Evolutionary conservation across 768 basidiomycete species (phyloP), one percentile per base, ranked within the genome.

Genomic region (Termitomyces sp.): DNA sequence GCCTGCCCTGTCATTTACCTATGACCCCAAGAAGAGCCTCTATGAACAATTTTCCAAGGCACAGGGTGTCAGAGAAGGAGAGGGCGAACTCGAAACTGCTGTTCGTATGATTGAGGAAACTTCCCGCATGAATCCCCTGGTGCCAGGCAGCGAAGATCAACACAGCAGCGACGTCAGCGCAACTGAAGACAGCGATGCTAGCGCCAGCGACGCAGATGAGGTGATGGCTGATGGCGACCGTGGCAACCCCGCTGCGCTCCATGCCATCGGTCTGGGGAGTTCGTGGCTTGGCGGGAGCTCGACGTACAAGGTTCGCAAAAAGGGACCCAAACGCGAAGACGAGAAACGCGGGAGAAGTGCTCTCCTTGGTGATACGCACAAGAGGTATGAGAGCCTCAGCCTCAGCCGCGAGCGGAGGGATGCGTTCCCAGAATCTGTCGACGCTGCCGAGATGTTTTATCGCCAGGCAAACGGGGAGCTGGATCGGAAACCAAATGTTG

Each of bases 301-400:
- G 5, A 83, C 85, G 3, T 97, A 97, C 78, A 97, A 97, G 74
- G 88, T 91, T 67, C 81, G 95, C 30, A 82, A 89, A 63, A 92
- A 90, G 70, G 78, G 79, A 36, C 70, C 74, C 34, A 83, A 81
- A 58, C 64, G 61, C 58, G 66, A 68, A 5, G 62, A 60, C 51
- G 73, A 62, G 60, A 65, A 59, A 72, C 71, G 67, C 71, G 76
- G 56, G 63, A 69, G 64, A 73, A 75, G 59, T 56, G 65, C 58
- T 20, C 44, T 63, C 22, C 44, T 63, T 34, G 52, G 59, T 27
- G 63, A 64, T 16, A 18, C 57, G 11, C 20, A 54, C 8, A 58
- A 62, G 46, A 61, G 68, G 33, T 65, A 63, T 42, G 59, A 53
- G 13, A 70, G 68, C 52, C 59, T 67, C 33, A 65, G 64, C 41